phyloP scores from a whole-genome alignment of 2,329 filamentous ascomycete species.

The Claviceps cyperi region DNA sequence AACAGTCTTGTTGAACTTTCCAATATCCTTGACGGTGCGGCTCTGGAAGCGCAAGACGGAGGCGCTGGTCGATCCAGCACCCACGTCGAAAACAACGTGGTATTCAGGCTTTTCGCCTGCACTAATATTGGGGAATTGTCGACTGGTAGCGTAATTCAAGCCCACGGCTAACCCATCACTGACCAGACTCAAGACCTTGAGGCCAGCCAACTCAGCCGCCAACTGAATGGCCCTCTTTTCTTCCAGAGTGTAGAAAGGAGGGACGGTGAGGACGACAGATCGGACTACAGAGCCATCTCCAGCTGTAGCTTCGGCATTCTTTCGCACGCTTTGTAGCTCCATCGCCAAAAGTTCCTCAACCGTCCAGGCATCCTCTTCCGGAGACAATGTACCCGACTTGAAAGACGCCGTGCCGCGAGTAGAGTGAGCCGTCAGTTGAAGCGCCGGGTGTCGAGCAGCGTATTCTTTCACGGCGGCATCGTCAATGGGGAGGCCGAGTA shows the following conservation, averaged over 20 bases:
- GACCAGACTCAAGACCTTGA: constrained; percentile 72
- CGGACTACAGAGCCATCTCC: constrained; percentile 60
- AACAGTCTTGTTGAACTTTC: constrained; percentile 89
- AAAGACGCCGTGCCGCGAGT: constrained; percentile 62
- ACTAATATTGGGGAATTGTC: constrained; percentile 73
- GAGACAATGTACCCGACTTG: constrained; percentile 54
- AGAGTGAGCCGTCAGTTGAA: constrained; percentile 49
- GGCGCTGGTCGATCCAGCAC: constrained; percentile 83
- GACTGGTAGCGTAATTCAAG: constrained; percentile 83
- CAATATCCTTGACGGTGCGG: constrained; percentile 76
- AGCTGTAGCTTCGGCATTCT: constrained; percentile 73
- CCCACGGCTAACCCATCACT: constrained; percentile 87
- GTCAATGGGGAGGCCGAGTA: constrained; percentile 60
- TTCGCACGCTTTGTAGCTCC: constrained; percentile 83
- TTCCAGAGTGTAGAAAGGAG: constrained; percentile 76
- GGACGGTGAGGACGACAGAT: constrained; percentile 78
- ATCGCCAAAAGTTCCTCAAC: constrained; percentile 93
- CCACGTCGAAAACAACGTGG: constrained; percentile 95
- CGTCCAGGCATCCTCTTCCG: constrained; percentile 51
- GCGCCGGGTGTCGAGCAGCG: constrained; percentile 58
- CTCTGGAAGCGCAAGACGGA: constrained; percentile 84
- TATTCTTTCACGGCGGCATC: constrained; percentile 55
- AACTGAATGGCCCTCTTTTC: constrained; percentile 78
- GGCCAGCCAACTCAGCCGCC: constrained; percentile 74
- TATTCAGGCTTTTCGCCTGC: constrained; percentile 78